Evolutionary conservation across 805 yeast species (phyloP).

Genomic region (Yamadazyma philogaea): DNA sequence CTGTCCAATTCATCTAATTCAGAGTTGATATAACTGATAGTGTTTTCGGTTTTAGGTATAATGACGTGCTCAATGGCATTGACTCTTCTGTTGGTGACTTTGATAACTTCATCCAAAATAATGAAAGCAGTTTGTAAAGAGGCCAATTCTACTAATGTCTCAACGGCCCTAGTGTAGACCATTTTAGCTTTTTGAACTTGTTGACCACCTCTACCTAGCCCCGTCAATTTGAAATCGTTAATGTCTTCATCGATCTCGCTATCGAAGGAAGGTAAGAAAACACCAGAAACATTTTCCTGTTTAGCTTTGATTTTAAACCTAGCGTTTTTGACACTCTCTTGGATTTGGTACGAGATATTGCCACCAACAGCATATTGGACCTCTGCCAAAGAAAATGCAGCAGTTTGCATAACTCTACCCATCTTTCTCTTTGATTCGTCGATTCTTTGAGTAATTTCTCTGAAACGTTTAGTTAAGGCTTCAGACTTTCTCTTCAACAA

Average conservation of each 20-base stretch:
- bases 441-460: constrained; percentile 91
- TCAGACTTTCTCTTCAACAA: constrained; percentile 92
- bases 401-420: constrained; percentile 98
- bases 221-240: constrained; percentile 94
- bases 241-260: constrained; percentile 76
- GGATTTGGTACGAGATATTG: constrained; percentile 91
- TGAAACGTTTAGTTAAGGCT: constrained; percentile 92
- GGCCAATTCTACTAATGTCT: constrained; percentile 91
- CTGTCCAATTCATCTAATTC: constrained; percentile 97
- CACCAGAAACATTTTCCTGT: constrained; percentile 97
- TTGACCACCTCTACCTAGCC: constrained; percentile 97
- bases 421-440: constrained; percentile 94
- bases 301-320: constrained; percentile 87
- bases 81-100: constrained; percentile 96
- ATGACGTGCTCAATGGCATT: constrained; percentile 98
- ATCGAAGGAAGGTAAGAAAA: constrained; percentile 88
- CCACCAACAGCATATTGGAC: constrained; percentile 98
- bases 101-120: constrained; percentile 94
- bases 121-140: constrained; percentile 96
- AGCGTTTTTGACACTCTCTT: constrained; percentile 87
- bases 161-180: constrained; percentile 95
- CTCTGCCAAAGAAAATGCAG: constrained; percentile 95
- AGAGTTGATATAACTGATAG: constrained; percentile 85
- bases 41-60: constrained; percentile 96
- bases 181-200: constrained; percentile 92